Evolutionary conservation across 1,284 basidiomycete genomes (phyloP), one percentile per base, ranked within the genome.

Genomic region (Pseudozyma hubeiensis): DNA sequence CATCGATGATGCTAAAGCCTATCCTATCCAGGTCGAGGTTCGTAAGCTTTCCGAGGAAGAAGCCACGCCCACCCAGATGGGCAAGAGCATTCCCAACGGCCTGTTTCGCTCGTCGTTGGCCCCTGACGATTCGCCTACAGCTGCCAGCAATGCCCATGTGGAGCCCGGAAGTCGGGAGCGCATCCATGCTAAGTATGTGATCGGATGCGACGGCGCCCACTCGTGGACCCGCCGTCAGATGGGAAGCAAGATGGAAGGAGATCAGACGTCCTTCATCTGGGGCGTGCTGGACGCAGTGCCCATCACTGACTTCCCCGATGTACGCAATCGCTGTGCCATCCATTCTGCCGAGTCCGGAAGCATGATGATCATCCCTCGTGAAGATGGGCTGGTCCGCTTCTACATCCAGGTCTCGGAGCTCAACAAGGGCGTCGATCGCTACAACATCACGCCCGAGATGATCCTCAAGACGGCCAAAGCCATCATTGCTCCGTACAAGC

Each of bases 351-450:
- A 81, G 11, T 67, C 70, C 24, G 78, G 79, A 9, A 78, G 76
- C 48, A 88, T 89, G 76, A 90, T 93, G 90, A 85, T 92, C 64
- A 91, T 93, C 55, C 92, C 92, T 0, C 88, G 92, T 44, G 84
- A 85, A 56, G 78, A 84, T 10, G 90, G 91, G 74, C 87, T 88
- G 68, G 88, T 92, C 30, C 88, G 92, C 41, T 80, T 93, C 4
- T 93, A 93, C 82, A 88, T 92, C 52, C 92, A 93, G 80, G 85
- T 88, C 4, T 69, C 66, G n/a, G 79, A 89, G 44, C 87, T 89
- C 61, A 88, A 87, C 33, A 89, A 90, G 53, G 87, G 89, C 50
- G 86, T 91, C 0, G 90, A 92, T 77, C 90, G 90, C 81, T 86
- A 84, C 39, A 88, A 87, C 61, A 87, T 90, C 71, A 89, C 87